Evolutionary conservation across 441 rosid genomes (phyloP).

Genomic region (Pelargonium citronellum): DNA sequence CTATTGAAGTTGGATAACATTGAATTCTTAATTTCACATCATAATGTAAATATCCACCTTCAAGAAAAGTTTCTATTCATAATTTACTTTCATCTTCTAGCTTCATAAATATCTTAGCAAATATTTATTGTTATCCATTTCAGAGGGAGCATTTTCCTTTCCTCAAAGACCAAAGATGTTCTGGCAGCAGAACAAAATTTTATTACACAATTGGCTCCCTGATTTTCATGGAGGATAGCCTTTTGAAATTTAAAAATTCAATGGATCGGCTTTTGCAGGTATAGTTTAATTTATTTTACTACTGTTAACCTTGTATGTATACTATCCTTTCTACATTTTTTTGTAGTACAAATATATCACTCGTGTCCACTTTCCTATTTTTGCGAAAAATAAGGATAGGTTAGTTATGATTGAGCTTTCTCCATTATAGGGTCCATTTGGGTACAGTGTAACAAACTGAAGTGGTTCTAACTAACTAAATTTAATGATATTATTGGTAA

Average conservation of each 20-base stretch:
- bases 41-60: slow-evolving; percentile 52
- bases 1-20: slow-evolving; percentile 88
- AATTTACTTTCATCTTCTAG: not conserved
- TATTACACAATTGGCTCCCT: slow-evolving; percentile 94
- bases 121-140: slow-evolving; percentile 22
- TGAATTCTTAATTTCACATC: slow-evolving; percentile 86
- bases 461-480: too few relatives aligned
- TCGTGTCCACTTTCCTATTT: too few relatives aligned
- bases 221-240: slow-evolving; percentile 95
- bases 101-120: not conserved
- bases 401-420: too few relatives aligned
- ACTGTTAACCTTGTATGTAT: not conserved
- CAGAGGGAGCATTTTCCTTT: slow-evolving; percentile 98
- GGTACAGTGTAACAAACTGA: too few relatives aligned
- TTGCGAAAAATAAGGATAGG: too few relatives aligned
- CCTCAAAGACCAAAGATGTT: slow-evolving; percentile 81
- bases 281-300: slow-evolving; percentile 8
- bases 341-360: not conserved
- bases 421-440: too few relatives aligned
- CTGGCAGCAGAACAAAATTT: slow-evolving; percentile 97
- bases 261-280: slow-evolving; percentile 94
- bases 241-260: slow-evolving; percentile 86
- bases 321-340: not conserved
- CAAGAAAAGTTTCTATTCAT: not conserved
- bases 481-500: too few relatives aligned